Percentiles rank a stretch among this genome's conserved stretches.
Conservation (phyloP, 2,329 filamentous ascomycete genomes). For the Penicillium psychrosexuale region DNA sequence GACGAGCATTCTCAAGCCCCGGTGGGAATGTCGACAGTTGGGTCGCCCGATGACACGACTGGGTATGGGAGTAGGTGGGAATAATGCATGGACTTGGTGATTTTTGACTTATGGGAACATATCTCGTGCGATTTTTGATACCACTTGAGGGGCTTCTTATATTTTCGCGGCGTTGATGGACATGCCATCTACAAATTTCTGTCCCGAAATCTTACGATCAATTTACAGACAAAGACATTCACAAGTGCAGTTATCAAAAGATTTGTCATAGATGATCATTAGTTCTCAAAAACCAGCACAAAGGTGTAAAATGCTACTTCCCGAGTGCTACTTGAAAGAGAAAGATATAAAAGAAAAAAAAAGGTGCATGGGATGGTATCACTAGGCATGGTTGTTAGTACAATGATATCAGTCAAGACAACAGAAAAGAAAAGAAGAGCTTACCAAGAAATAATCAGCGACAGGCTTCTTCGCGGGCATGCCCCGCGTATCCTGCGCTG, state of each 20-base stretch:
- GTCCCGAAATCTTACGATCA: neutral
- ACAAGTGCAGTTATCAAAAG: neutral
- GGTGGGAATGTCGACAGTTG: neutral
- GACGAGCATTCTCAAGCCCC: slow-evolving; percentile 2
- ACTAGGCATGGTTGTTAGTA: slow-evolving; percentile 15
- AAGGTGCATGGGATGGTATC: slow-evolving; percentile 22
- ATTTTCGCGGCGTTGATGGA: neutral
- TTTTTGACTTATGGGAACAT: neutral
- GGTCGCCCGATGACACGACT: neutral
- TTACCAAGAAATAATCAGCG: slow-evolving; percentile 84
- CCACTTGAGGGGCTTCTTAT: neutral
- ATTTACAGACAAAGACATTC: neutral
- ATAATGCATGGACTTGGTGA: neutral
- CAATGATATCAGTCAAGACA: neutral
- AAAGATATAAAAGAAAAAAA: slow-evolving; percentile 12
- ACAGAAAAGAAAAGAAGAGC: slow-evolving; percentile 3
- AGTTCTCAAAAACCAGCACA: slow-evolving; percentile 22
- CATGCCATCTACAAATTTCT: neutral
- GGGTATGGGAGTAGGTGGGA: slow-evolving; percentile 16
- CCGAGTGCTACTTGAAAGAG: slow-evolving; percentile 13
- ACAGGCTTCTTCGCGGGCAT: slow-evolving; percentile 99
- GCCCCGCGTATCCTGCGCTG: slow-evolving; percentile 88
- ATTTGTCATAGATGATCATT: slow-evolving; percentile 26
- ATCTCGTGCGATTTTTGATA: neutral
- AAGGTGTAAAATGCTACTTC: slow-evolving; percentile 21